Percentiles rank a stretch among this genome's conserved stretches.
Conservation (phyloP, 192 early-diverging fungal genomes). For the Dissophora globulifera region DNA sequence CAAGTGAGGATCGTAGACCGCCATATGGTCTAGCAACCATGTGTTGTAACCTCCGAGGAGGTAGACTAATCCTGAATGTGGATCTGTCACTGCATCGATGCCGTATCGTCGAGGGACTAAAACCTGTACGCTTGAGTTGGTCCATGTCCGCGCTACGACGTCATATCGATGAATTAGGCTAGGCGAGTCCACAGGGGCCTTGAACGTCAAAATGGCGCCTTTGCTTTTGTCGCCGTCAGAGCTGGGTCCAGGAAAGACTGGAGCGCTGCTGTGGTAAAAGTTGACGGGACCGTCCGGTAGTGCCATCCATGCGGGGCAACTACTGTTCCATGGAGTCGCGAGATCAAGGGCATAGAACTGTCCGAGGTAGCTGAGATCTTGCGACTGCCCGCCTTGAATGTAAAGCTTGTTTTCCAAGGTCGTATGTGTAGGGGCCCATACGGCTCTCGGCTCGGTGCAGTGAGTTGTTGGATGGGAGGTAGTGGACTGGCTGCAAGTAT, state of each 20-base stretch:
- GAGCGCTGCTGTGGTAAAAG: not conserved
- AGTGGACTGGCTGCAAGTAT: not conserved
- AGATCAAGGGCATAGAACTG: slow-evolving; percentile 2
- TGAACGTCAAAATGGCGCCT: not conserved
- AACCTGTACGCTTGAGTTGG: not conserved
- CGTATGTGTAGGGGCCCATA: not conserved
- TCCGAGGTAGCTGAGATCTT: not conserved
- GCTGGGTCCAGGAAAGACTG: not conserved
- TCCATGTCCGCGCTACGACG: not conserved
- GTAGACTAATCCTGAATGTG: slow-evolving; percentile 1
- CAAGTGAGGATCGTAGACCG: not conserved
- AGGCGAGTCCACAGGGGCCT: not conserved
- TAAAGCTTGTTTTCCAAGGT: not conserved
- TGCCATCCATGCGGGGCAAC: not conserved
- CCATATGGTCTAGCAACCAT: not conserved
- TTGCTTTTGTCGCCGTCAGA: not conserved
- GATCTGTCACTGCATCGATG: slow-evolving; percentile 3
- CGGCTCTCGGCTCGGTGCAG: not conserved
- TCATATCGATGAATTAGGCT: not conserved
- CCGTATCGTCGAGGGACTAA: slow-evolving; percentile 5
- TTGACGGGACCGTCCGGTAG: not conserved
- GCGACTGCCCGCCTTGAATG: slow-evolving; percentile 1
- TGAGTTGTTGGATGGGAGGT: not conserved
- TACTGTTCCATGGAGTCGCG: not conserved
- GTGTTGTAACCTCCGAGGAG: not conserved